Base-by-base conservation (phyloP, 331 rosid genomes). In the Ulmus americana region DNA sequence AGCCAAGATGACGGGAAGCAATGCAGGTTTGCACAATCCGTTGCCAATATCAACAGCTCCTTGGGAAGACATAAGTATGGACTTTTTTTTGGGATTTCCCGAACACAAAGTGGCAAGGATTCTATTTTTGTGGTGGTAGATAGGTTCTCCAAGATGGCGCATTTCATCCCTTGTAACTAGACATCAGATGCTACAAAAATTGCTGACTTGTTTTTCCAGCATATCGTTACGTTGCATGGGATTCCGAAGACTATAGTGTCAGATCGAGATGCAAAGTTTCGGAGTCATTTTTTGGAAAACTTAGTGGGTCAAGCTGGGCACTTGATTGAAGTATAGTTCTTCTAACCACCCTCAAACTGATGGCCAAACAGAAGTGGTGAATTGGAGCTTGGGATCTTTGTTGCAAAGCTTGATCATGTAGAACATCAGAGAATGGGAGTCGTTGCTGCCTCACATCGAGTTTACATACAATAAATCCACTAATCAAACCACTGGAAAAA, bases 101-200 rank as follows among this genome's bases (percentile, higher is more conserved):
- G 45, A 35, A 49, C 45, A 22, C 58, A 48, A 35, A 12, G 57
- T 13, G 57, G 45, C 6, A 38, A 28, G 5, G 44, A 64, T 47
- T 64, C 45, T 5, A 14, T 64, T 38, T 12, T 64, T 45, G 56
- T 22, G 44, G 58, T 64, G 13, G 68, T 63, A 1, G 69, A 64
- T 5, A 47, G 20, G 10, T 63, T 63, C 20, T 63, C 20, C 13
- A 63, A 47, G 38, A 63, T 47, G 45, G 28, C 45, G 11, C 14
- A 63, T 42, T 63, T 45, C 46, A 13, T 63, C 46, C 67, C 55
- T 1, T 63, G 67, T 20, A 45, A 45, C 42, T 45, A 63, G 4
- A 46, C 67, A 5, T 18, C 7, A 1, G 55, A 63, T 63, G 56
- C 28, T 6, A 46, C 9, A 2, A 45, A 18, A 18, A n/a, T 45